Evolutionary conservation across 805 yeast genomes (phyloP).

Genomic region (Cyberlindnera maclurae): DNA sequence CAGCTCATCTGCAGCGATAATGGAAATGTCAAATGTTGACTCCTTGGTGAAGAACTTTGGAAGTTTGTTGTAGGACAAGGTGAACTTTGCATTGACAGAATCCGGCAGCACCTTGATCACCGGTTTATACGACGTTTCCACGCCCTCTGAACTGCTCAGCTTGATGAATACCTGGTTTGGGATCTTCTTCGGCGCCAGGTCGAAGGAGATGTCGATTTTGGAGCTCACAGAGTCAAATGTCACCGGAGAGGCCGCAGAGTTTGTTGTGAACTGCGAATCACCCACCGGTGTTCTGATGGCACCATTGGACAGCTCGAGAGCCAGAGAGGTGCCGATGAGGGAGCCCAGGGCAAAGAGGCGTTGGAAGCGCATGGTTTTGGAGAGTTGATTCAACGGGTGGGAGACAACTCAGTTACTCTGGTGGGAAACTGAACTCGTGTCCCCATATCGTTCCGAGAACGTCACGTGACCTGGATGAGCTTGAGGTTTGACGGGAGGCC

Average conservation of each 20-base stretch:
- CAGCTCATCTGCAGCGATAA: constrained; percentile 14
- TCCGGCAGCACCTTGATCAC: constrained; percentile 9
- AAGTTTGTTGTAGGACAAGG: constrained; percentile 16
- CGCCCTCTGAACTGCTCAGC: constrained; percentile 15
- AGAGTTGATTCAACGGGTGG: background rate
- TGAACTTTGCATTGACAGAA: constrained; percentile 7
- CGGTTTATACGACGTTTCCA: constrained; percentile 22
- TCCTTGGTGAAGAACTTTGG: constrained; percentile 20
- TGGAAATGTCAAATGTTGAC: constrained; percentile 8
- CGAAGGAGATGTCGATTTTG: constrained; percentile 16
- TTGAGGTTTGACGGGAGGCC: too few species aligned
- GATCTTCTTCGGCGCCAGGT: constrained; percentile 12
- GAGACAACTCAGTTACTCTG: too few species aligned
- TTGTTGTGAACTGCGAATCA: constrained; percentile 7
- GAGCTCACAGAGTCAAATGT: constrained; percentile 11
- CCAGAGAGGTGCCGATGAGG: constrained; percentile 8
- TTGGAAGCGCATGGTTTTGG: constrained; percentile 12
- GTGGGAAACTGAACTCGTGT: background rate
- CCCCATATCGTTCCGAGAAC: too few species aligned
- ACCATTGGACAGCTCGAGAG: constrained; percentile 15
- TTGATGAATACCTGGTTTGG: constrained; percentile 23
- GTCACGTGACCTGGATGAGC: too few species aligned
- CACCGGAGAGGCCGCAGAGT: constrained; percentile 9
- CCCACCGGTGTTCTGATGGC: constrained; percentile 10
- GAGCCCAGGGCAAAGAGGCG: constrained; percentile 10